Evolutionary conservation across 306 rosid species (phyloP).

Genomic region (Lathyrus tuberosus): DNA sequence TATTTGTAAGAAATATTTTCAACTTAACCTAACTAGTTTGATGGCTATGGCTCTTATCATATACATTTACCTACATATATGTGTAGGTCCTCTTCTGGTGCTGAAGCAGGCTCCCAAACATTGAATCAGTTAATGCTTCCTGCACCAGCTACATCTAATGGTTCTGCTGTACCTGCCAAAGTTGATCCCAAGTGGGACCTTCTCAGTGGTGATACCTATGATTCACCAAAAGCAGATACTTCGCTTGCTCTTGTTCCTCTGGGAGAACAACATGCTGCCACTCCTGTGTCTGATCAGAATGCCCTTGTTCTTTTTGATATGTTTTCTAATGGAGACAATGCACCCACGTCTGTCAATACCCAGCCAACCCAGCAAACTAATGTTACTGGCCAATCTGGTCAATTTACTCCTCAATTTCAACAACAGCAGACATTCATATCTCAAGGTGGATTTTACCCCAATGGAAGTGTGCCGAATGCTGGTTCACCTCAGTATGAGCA

Average conservation of each 20-base stretch:
- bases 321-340: constrained; percentile 61
- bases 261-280: constrained; percentile 63
- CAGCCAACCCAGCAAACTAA: constrained; percentile 53
- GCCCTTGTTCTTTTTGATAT: constrained; percentile 83
- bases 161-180: constrained; percentile 48
- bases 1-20: constrained; percentile 32
- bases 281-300: constrained; percentile 64
- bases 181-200: constrained; percentile 82
- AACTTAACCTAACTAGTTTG: constrained; percentile 3
- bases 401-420: constrained; percentile 52
- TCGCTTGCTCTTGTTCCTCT: constrained; percentile 90
- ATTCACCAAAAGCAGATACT: constrained; percentile 71
- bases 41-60: constrained; percentile 31
- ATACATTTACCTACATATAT: constrained; percentile 1
- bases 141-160: constrained; percentile 69
- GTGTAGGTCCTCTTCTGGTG: constrained; percentile 61
- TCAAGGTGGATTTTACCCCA: constrained; percentile 67
- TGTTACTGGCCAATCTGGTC: constrained; percentile 54
- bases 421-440: constrained; percentile 61
- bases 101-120: constrained; percentile 63
- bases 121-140: constrained; percentile 81
- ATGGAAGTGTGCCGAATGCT: constrained; percentile 61
- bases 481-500: constrained; percentile 73
- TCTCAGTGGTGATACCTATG: constrained; percentile 92
- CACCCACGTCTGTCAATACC: constrained; percentile 51